These are phyloP conservation scores for Cyathus striatus DNA, from an alignment of 768 basidiomycete species.

Conservation along the genomic window DNA sequence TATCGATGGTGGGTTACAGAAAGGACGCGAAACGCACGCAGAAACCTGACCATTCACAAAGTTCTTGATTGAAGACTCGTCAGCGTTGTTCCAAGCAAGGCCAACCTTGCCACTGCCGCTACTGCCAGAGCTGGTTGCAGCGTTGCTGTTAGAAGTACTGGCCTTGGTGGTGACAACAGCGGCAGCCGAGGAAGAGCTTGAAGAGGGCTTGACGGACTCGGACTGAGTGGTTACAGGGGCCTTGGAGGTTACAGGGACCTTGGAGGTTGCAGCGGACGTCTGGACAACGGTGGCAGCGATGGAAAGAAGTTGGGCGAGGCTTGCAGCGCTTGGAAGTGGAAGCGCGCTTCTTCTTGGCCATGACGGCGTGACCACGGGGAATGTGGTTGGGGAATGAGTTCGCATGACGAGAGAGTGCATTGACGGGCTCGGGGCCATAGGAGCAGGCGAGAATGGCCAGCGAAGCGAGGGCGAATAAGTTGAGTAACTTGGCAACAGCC, in stretches of 20 bases:
- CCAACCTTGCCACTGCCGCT: slow-evolving; percentile 44
- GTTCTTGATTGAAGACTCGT: slow-evolving; percentile 40
- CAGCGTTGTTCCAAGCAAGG: slow-evolving; percentile 62
- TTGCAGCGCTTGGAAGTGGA: slow-evolving; percentile 50
- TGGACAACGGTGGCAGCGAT: slow-evolving; percentile 10
- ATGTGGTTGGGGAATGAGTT: slow-evolving; percentile 38
- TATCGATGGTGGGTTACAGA: not conserved
- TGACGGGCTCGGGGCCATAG: slow-evolving; percentile 37
- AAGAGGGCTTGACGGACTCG: too few relatives aligned
- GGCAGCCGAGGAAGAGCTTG: too few relatives aligned
- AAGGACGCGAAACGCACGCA: slow-evolving; percentile 25
- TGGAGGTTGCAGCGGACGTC: slow-evolving; percentile 8
- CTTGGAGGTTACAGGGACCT: slow-evolving; percentile 2
- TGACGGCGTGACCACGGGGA: slow-evolving; percentile 34
- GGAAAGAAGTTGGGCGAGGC: slow-evolving; percentile 33
- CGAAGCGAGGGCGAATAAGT: slow-evolving; percentile 53
- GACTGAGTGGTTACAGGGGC: too few relatives aligned
- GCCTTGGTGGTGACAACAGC: not conserved
- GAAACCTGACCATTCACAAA: slow-evolving; percentile 42
- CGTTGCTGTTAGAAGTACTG: slow-evolving; percentile 10
- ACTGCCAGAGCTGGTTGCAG: slow-evolving; percentile 2
- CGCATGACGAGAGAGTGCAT: slow-evolving; percentile 44
- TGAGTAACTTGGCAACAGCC: slow-evolving; percentile 48
- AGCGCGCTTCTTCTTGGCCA: slow-evolving; percentile 49
- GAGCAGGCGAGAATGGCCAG: slow-evolving; percentile 53